These are phyloP conservation scores for Boletus coccyginus DNA, from an alignment of 768 basidiomycete species.

Conservation along the genomic window DNA sequence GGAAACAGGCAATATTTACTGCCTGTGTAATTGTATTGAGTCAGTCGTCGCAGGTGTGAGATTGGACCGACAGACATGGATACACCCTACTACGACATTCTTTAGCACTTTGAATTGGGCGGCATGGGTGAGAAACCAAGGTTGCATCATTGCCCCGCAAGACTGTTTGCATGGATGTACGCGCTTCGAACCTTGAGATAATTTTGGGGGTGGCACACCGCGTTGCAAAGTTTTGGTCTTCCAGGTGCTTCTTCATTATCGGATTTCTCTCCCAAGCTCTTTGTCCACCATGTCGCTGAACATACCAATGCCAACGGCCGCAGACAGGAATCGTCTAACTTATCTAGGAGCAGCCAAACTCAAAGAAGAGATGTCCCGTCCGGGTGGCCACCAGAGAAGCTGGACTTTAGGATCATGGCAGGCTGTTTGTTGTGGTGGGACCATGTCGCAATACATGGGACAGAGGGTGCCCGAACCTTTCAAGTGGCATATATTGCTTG, in stretches of 20 bases:
- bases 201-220: not conserved
- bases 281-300: constrained; percentile 16
- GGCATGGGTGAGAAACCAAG: constrained; percentile 12
- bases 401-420: constrained; percentile 26
- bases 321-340: constrained; percentile 27
- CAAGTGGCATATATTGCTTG: not conserved
- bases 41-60: constrained; percentile 1
- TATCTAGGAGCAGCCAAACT: constrained; percentile 29
- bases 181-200: not conserved
- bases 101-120: constrained; percentile 17
- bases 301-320: constrained; percentile 21
- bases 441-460: constrained; percentile 6
- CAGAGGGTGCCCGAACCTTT: constrained; percentile 18
- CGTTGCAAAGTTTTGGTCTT: not conserved
- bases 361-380: constrained; percentile 25
- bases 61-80: constrained; percentile 23
- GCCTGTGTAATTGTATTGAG: constrained; percentile 37
- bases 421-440: constrained; percentile 22
- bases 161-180: not conserved
- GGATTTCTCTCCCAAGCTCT: not conserved
- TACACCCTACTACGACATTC: constrained; percentile 23
- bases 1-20: constrained; percentile 51
- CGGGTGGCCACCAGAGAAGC: constrained; percentile 28
- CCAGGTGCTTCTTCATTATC: not conserved
- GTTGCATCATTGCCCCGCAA: constrained; percentile 12